Evolutionary conservation across 139 green algal genomes (phyloP), one percentile per base, ranked within the genome.

Genomic region (Tetradesmus obliquus): DNA sequence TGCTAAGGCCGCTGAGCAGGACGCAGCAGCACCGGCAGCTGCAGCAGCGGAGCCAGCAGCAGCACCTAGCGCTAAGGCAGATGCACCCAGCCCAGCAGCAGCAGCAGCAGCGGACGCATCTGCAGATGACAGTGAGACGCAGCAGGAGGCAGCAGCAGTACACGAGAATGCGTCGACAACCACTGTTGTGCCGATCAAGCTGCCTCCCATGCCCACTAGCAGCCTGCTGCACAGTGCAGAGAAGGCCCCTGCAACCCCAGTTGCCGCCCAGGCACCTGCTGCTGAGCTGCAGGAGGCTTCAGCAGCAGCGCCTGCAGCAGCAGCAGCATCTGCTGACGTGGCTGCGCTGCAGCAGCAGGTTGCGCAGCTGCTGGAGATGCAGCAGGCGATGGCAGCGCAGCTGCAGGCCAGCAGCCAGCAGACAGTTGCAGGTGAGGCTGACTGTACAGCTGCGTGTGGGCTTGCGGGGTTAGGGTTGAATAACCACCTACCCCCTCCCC

Each of bases 311-410:
- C 24, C 85, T 17, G 45, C 90, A 24, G 85, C 84, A 53, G 90
- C 58, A 53, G 79, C 54, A 32, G 22, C 84, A n/a, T 88, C 55
- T 72, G 55, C 20, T 24, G 55, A 80, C 2, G 32, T 88, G 6
- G 88, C 58, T 10, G 80, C 58, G 20, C 80, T 88, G 80, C 83
- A 92, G 90, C 90, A 90, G 83, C 86, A 93, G 91, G 74, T 94
- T 82, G 54, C 62, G 54, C 55, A 87, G 72, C 82, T 94, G 55
- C 20, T 91, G 79, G 76, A 51, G 17, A 83, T 93, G 84, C 93
- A 96, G 71, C 92, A 93, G 72, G 82, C 92, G 87, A 3, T 94
- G 57, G 74, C 82, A 71, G 55, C 81, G n/a, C 90, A 92, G 91
- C 91, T 93, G 91, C 24, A 81, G 19, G 8, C 69, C 20, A 55